phyloP scores from a whole-genome alignment of 139 green algal species.

The Yamagishiella unicocca region DNA sequence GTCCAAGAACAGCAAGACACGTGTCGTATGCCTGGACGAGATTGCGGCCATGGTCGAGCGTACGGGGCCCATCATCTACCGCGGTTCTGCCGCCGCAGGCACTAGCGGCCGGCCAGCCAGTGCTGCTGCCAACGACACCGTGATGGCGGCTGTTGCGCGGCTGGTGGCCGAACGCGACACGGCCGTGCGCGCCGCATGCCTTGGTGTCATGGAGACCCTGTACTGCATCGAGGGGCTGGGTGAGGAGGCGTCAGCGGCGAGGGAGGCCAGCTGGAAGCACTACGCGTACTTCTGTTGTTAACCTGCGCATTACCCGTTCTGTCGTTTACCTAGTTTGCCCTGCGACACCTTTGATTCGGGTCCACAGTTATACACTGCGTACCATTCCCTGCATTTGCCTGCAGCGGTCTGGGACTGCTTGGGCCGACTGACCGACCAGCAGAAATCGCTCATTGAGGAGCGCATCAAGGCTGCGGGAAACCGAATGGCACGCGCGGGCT shows the following conservation, averaged over 20 bases:
- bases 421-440: constrained; percentile 81
- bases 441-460: constrained; percentile 87
- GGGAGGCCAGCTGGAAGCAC: too few relatives aligned
- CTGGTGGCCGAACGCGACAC: constrained; percentile 89
- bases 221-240: constrained; percentile 83
- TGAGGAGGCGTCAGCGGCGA: too few relatives aligned
- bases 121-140: background rate
- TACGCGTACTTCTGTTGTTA: too few relatives aligned
- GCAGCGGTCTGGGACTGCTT: constrained; percentile 80
- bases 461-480: constrained; percentile 83
- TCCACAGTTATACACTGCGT: too few relatives aligned
- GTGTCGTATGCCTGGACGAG: constrained; percentile 89
- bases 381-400: background rate
- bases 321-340: too few relatives aligned
- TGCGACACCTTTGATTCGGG: too few relatives aligned
- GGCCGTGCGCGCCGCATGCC: constrained; percentile 79
- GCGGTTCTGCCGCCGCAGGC: background rate
- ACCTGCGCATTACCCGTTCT: too few relatives aligned
- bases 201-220: constrained; percentile 81
- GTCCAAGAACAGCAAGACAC: constrained; percentile 94
- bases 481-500: constrained; percentile 64
- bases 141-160: constrained; percentile 65
- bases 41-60: constrained; percentile 77
- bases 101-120: background rate
- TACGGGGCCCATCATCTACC: constrained; percentile 67